These are phyloP conservation scores for Karstenula rhodostoma DNA, from an alignment of 2,329 filamentous ascomycete species.

Conservation along the genomic window DNA sequence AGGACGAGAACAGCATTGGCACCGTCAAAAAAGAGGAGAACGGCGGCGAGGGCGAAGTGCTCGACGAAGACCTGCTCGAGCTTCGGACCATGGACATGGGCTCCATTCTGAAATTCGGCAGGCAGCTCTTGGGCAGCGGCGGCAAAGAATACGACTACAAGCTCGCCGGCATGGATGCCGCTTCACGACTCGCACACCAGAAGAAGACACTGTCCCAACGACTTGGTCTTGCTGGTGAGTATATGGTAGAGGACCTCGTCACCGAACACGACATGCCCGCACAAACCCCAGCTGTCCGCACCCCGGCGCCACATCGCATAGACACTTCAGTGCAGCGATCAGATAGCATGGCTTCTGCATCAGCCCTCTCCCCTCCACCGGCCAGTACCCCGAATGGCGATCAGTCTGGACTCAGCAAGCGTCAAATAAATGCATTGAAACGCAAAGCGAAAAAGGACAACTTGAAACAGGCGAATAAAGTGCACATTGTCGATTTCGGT, in stretches of 20 bases:
- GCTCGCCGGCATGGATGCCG: slow-evolving; percentile 81
- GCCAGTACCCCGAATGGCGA: slow-evolving; percentile 52
- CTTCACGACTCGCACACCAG: slow-evolving; percentile 81
- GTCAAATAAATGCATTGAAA: slow-evolving; percentile 93
- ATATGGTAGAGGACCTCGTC: slow-evolving; percentile 83
- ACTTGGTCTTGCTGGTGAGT: slow-evolving; percentile 84
- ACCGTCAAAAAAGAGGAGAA: slow-evolving; percentile 53
- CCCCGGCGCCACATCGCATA: slow-evolving; percentile 54
- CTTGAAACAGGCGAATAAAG: slow-evolving; percentile 88
- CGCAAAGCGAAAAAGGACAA: slow-evolving; percentile 91
- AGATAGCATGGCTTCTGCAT: slow-evolving; percentile 54
- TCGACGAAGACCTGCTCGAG: slow-evolving; percentile 70
- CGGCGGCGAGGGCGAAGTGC: slow-evolving; percentile 51
- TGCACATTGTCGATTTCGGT: slow-evolving; percentile 87
- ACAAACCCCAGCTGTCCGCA: slow-evolving; percentile 48
- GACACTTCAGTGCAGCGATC: slow-evolving; percentile 59
- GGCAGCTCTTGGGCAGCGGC: slow-evolving; percentile 81
- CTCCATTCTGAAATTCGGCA: slow-evolving; percentile 82
- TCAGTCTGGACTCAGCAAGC: slow-evolving; percentile 76
- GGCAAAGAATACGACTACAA: slow-evolving; percentile 85
- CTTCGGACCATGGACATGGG: slow-evolving; percentile 80
- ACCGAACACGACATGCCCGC: slow-evolving; percentile 67
- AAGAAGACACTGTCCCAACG: slow-evolving; percentile 87
- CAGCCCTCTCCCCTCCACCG: slow-evolving; percentile 54
- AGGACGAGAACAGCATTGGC: slow-evolving; percentile 63